A percentile compares a stretch with the other conserved stretches of the same genome.
Evolutionary conservation across 176 grass and related monocot species (phyloP).

Genomic region (Oropetium thomaeum): DNA sequence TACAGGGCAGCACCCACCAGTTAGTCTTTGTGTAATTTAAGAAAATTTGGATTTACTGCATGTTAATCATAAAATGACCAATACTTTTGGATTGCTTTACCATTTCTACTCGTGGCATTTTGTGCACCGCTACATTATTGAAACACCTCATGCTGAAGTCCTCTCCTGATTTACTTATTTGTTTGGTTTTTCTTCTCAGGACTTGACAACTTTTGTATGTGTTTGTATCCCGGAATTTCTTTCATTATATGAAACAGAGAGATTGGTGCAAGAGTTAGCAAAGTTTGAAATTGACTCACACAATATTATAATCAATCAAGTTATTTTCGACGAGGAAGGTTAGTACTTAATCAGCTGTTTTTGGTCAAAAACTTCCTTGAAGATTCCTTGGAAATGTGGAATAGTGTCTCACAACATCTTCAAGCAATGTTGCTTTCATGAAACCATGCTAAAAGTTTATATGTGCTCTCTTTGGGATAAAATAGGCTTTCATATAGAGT

Average conservation of each 20-base stretch:
- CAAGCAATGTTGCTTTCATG: neutral
- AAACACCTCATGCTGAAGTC: conserved; percentile 7
- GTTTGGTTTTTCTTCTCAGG: conserved; percentile 49
- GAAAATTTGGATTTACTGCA: neutral
- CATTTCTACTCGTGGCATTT: neutral
- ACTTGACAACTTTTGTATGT: conserved; percentile 97
- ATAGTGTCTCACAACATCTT: neutral
- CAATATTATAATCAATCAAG: conserved; percentile 99
- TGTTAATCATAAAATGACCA: neutral
- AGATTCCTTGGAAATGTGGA: conserved; percentile 10
- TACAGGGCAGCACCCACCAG: neutral
- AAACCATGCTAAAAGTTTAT: conserved; percentile 16
- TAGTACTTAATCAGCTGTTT: conserved; percentile 5
- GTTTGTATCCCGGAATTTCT: conserved; percentile 99
- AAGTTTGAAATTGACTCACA: conserved; percentile 97
- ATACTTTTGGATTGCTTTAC: neutral
- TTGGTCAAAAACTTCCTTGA: neutral
- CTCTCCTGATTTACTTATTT: neutral
- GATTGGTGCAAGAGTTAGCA: conserved; percentile 96
- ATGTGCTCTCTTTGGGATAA: neutral
- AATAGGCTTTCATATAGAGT: neutral
- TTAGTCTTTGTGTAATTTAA: neutral
- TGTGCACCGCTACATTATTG: neutral
- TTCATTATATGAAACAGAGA: conserved; percentile 98
- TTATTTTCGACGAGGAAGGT: conserved; percentile 95